A percentile compares a stretch with the other conserved stretches of the same genome.
These are phyloP conservation scores for Blastobotrys illinoisensis DNA, from an alignment of 1,139 yeast genomes.

Conservation along the genomic window DNA sequence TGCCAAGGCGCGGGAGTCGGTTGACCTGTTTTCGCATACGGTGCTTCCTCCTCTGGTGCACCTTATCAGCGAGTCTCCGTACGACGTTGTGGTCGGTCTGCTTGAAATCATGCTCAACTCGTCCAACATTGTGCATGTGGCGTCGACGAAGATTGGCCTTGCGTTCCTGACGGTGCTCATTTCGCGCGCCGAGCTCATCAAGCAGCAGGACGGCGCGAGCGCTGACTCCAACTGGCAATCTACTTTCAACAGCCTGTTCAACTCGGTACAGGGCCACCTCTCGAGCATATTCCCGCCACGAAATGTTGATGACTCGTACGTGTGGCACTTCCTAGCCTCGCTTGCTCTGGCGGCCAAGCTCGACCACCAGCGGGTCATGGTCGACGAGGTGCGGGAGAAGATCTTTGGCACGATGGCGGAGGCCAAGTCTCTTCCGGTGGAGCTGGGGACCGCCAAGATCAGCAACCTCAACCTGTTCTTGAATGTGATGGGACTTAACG, in stretches of 20 bases:
- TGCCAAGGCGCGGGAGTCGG: slow-evolving; percentile 51
- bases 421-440: slow-evolving; percentile 61
- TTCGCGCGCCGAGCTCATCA: slow-evolving; percentile 87
- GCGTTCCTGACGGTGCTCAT: slow-evolving; percentile 81
- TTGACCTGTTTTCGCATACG: slow-evolving; percentile 76
- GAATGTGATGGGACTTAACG: slow-evolving; percentile 94
- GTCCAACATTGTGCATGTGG: slow-evolving; percentile 55
- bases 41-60: slow-evolving; percentile 83
- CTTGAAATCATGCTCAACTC: slow-evolving; percentile 62
- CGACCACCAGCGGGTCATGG: slow-evolving; percentile 89
- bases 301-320: slow-evolving; percentile 71
- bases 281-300: slow-evolving; percentile 77
- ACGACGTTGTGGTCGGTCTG: slow-evolving; percentile 78
- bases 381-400: slow-evolving; percentile 90
- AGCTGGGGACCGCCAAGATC: slow-evolving; percentile 54
- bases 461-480: slow-evolving; percentile 85
- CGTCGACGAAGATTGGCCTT: slow-evolving; percentile 81
- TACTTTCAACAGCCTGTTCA: slow-evolving; percentile 78
- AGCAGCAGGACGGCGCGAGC: slow-evolving; percentile 56
- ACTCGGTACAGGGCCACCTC: slow-evolving; percentile 72
- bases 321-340: slow-evolving; percentile 96
- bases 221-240: slow-evolving; percentile 61
- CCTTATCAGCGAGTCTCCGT: slow-evolving; percentile 75
- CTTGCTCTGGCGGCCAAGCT: slow-evolving; percentile 88
- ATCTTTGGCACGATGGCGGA: slow-evolving; percentile 84